Evolutionary conservation across 306 rosid genomes (phyloP).

Genomic region (Castanea crenata): DNA sequence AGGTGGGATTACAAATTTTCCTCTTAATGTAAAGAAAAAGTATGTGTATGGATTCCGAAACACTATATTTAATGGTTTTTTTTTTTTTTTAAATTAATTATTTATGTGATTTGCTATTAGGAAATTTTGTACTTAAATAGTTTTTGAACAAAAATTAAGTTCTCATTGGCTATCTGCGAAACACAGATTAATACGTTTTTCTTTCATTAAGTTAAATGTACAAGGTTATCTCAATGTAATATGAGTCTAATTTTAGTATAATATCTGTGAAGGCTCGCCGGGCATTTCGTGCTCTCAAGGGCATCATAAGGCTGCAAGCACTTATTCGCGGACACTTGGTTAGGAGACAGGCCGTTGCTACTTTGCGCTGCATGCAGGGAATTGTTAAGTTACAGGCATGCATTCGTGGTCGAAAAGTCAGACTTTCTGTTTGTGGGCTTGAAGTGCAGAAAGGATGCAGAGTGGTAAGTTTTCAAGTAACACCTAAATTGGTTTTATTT

Average conservation of each 20-base stretch:
- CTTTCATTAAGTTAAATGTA: background rate
- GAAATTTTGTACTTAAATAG: background rate
- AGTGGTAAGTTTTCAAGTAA: slow-evolving; percentile 30
- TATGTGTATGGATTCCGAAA: background rate
- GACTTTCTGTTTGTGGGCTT: slow-evolving; percentile 42
- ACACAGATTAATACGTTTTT: background rate
- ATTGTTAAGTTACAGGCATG: slow-evolving; percentile 48
- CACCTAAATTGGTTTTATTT: slow-evolving; percentile 7
- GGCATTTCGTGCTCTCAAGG: slow-evolving; percentile 35
- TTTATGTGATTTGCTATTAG: background rate
- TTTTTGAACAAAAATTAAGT: background rate
- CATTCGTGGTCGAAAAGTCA: slow-evolving; percentile 49
- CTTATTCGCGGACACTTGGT: slow-evolving; percentile 52
- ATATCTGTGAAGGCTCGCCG: slow-evolving; percentile 45
- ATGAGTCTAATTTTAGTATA: background rate
- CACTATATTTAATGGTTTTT: background rate
- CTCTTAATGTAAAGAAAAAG: background rate
- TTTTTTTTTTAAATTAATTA: background rate
- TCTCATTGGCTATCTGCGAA: background rate
- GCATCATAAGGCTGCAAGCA: slow-evolving; percentile 50
- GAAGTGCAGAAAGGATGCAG: slow-evolving; percentile 28
- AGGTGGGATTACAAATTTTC: background rate
- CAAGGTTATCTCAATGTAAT: background rate
- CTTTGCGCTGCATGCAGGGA: slow-evolving; percentile 50
- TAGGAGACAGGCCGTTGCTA: slow-evolving; percentile 60